These are phyloP conservation scores for Cryptococcus jaspeensis DNA, from an alignment of 1,284 basidiomycete genomes.

Conservation along the genomic window DNA sequence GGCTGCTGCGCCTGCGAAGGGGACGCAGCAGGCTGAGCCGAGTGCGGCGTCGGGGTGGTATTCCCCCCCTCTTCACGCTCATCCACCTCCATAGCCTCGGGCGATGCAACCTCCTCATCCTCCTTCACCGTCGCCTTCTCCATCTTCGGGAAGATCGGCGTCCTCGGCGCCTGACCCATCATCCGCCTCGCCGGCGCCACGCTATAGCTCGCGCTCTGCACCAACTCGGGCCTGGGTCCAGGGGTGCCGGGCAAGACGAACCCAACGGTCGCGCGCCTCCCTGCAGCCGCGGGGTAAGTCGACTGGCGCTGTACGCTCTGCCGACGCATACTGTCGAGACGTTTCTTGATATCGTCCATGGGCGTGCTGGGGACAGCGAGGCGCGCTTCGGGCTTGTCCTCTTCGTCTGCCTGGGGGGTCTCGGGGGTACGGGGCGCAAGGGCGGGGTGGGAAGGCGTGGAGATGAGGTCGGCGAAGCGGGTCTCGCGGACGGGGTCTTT, in stretches of 20 bases:
- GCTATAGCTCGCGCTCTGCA: conserved; percentile 16
- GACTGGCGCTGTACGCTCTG: conserved; percentile 21
- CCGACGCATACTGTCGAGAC: conserved; percentile 27
- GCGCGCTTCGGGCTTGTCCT: not conserved
- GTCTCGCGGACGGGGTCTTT: conserved; percentile 25
- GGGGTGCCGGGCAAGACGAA: conserved; percentile 38
- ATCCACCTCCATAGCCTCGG: not conserved
- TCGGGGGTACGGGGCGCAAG: conserved; percentile 15
- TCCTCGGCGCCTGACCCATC: conserved; percentile 7
- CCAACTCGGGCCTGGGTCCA: conserved; percentile 4
- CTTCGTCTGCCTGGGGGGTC: conserved; percentile 4
- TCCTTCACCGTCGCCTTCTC: conserved; percentile 1
- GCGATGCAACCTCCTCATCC: not conserved
- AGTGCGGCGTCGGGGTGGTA: not conserved
- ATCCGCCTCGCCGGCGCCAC: conserved; percentile 9
- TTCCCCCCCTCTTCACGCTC: not conserved
- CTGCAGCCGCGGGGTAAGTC: conserved; percentile 1
- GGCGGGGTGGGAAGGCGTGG: conserved; percentile 35
- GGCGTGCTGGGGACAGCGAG: conserved; percentile 24
- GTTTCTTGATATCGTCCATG: conserved; percentile 33
- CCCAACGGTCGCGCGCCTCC: conserved; percentile 35
- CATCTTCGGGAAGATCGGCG: conserved; percentile 18
- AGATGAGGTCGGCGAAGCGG: conserved; percentile 11
- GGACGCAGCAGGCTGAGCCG: not conserved
- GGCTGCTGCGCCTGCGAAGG: not conserved